Evolutionary conservation across 805 yeast species (phyloP), one percentile per base, ranked within the genome.

Genomic region (Kodamaea kakaduensis): DNA sequence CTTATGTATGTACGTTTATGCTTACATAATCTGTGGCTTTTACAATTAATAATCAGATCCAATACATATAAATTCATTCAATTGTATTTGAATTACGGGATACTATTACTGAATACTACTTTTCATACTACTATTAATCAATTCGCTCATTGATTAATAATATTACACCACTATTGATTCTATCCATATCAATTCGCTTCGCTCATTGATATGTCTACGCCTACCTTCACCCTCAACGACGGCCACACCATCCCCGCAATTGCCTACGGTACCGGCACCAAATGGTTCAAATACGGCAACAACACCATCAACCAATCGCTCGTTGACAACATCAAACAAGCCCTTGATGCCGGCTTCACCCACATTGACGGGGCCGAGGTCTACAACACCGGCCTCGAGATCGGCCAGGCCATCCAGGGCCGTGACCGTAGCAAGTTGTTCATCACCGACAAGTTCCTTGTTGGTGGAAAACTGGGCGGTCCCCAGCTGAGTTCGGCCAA

Each of bases 281-380:
- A 64, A 42, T 70, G 76, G 76, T 62, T 59, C 46, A 53, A 53
- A 29, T 15, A 13, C 17, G 47, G 51, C 32, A 27, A 32, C 21
- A 58, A 63, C 10, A 58, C 56, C 10, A 28, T 50, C 28, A 54
- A 55, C 37, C 37, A 48, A 12, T 44, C 48, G 7, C 54, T 75
- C 31, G 76, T 71, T 4, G 63, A 68, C 5, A 67, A 75, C 14
- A 43, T 78, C 18, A 40, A 53, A 5, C 50, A 54, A 18, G 79
- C 86, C 2, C 49, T 81, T 15, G 57, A 68, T 2, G 51, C 54
- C 10, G 82, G 83, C 0, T 76, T 72, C 54, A 67, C 58, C 30
- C 87, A 79, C 50, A 63, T 81, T 29, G 88, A 81, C 46, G 74
- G 81, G 9, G 87, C 87, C 0, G 84, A 80, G 45, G 57, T 64